These are phyloP conservation scores for Mycosarcoma maydis DNA, from an alignment of 1,284 basidiomycete species.

Conservation along the genomic window DNA sequence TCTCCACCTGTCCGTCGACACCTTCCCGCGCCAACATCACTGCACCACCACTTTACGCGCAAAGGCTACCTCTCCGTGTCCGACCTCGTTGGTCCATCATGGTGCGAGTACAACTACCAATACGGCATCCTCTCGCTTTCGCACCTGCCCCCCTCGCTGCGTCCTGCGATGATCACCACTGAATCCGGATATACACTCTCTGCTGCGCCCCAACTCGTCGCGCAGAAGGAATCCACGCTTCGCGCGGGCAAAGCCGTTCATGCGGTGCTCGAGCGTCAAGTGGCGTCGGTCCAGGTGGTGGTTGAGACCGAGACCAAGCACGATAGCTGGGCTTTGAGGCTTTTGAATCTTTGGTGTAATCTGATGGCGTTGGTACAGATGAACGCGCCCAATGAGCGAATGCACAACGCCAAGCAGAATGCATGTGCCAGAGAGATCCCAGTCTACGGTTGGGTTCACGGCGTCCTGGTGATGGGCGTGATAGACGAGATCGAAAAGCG, in stretches of 20 bases:
- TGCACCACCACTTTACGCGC: conserved; percentile 38
- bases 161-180: conserved; percentile 54
- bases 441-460: conserved; percentile 57
- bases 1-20: no score
- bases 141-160: conserved; percentile 45
- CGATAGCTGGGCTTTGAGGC: conserved; percentile 79
- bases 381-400: no score
- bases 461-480: conserved; percentile 55
- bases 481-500: conserved; percentile 58
- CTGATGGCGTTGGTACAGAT: conserved; percentile 6
- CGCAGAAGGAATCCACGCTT: conserved; percentile 42
- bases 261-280: conserved; percentile 79
- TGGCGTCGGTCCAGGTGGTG: conserved; percentile 72
- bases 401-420: conserved; percentile 11
- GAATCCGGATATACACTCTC: conserved; percentile 37
- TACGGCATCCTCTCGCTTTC: conserved; percentile 55
- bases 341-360: conserved; percentile 61
- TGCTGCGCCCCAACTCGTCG: conserved; percentile 28
- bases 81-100: conserved; percentile 59
- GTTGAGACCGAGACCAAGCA: conserved; percentile 71
- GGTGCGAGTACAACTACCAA: conserved; percentile 61
- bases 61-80: conserved; percentile 57
- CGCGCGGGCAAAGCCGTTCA: conserved; percentile 72
- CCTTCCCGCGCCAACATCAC: conserved; percentile 18
- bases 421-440: conserved; percentile 54